Percentiles rank a stretch among this genome's conserved stretches.
These are phyloP conservation scores for Quercus tomentella DNA, from an alignment of 331 rosid genomes.

Conservation along the genomic window DNA sequence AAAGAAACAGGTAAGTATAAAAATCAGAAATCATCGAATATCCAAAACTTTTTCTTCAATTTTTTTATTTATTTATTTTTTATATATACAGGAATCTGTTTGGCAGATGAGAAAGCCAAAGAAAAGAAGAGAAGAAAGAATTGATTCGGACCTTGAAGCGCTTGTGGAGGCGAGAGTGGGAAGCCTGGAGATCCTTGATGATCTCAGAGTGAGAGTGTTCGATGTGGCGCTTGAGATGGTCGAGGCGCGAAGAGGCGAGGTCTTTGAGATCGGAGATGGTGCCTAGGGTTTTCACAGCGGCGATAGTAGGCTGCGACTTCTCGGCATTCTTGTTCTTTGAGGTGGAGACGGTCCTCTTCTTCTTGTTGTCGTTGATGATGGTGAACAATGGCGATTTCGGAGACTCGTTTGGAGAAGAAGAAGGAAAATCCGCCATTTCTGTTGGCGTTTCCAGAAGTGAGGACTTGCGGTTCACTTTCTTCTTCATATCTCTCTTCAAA, in stretches of 20 bases:
- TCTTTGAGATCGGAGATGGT: slow-evolving; percentile 72
- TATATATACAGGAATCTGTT: neutral
- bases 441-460: slow-evolving; percentile 61
- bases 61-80: no score
- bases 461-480: slow-evolving; percentile 39
- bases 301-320: slow-evolving; percentile 13
- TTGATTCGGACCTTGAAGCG: slow-evolving; percentile 64
- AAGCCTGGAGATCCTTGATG: slow-evolving; percentile 70
- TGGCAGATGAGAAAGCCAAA: neutral
- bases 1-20: no score
- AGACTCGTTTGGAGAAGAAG: slow-evolving; percentile 44
- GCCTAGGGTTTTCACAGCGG: slow-evolving; percentile 30
- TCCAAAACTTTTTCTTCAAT: no score
- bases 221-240: slow-evolving; percentile 67
- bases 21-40: neutral
- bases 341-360: slow-evolving; percentile 21
- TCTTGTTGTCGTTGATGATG: slow-evolving; percentile 22
- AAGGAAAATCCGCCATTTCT: slow-evolving; percentile 8
- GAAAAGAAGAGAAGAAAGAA: neutral
- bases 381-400: slow-evolving; percentile 38
- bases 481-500: slow-evolving; percentile 37
- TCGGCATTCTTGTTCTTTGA: slow-evolving; percentile 34
- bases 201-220: slow-evolving; percentile 84
- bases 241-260: slow-evolving; percentile 55
- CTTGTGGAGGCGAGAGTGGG: slow-evolving; percentile 71